Evolutionary conservation across 1,284 basidiomycete genomes (phyloP).

Genomic region (Pseudozyma sp.): DNA sequence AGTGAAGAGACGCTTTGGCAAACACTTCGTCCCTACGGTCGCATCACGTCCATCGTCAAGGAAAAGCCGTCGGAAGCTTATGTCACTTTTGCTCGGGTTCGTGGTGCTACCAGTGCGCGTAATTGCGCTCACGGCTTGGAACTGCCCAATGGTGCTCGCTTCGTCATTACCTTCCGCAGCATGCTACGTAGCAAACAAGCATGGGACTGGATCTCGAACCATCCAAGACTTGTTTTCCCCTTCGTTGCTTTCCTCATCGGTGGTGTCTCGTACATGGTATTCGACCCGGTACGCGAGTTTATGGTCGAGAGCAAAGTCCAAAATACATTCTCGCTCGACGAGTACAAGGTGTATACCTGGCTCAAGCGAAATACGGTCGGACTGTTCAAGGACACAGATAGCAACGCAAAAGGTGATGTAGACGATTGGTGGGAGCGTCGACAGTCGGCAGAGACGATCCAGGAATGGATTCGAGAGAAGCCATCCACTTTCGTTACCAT

Average conservation of each 20-base stretch:
- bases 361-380: conserved; percentile 55
- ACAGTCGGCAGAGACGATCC: conserved; percentile 79
- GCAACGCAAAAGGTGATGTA: conserved; percentile 56
- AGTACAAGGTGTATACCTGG: conserved; percentile 49
- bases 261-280: conserved; percentile 85
- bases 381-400: conserved; percentile 45
- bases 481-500: conserved; percentile 81
- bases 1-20: conserved; percentile 62
- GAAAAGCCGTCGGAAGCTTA: conserved; percentile 48
- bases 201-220: conserved; percentile 83
- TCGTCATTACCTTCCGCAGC: conserved; percentile 79
- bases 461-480: conserved; percentile 79
- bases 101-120: conserved; percentile 82
- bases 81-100: conserved; percentile 69
- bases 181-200: conserved; percentile 82
- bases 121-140: conserved; percentile 84
- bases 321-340: conserved; percentile 76
- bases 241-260: conserved; percentile 87
- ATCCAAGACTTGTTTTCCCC: conserved; percentile 88
- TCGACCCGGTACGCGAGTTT: conserved; percentile 88
- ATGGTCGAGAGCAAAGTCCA: conserved; percentile 86
- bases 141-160: conserved; percentile 73
- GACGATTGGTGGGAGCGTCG: conserved; percentile 83
- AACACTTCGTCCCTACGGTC: conserved; percentile 80
- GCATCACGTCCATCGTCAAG: conserved; percentile 76